phyloP scores from a whole-genome alignment of 352 stramenopile genomes.

The Globisporangium spinosum region DNA sequence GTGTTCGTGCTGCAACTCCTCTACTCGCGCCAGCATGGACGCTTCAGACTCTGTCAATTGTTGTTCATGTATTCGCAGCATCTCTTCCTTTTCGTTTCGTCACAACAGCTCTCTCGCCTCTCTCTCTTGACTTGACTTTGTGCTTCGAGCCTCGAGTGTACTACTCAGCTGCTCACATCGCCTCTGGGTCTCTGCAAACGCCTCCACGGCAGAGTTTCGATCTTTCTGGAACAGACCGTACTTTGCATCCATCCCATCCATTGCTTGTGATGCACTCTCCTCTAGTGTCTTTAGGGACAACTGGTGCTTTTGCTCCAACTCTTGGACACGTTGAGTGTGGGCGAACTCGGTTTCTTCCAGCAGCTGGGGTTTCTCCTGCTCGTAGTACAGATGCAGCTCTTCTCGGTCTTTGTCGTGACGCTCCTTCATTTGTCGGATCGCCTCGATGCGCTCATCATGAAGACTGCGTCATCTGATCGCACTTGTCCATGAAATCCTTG shows the following conservation, averaged over 20 bases:
- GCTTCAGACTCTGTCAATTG: slow-evolving; percentile 7
- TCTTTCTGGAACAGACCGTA: slow-evolving; percentile 2
- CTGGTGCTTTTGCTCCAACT: slow-evolving; percentile 29
- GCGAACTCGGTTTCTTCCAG: slow-evolving; percentile 41
- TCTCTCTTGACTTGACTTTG: not conserved
- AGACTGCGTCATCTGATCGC: slow-evolving; percentile 55
- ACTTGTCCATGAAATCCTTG: slow-evolving; percentile 52
- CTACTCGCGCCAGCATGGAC: not conserved
- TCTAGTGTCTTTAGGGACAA: slow-evolving; percentile 21
- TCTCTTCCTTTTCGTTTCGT: slow-evolving; percentile 7
- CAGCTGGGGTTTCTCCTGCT: slow-evolving; percentile 56
- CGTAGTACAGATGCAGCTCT: slow-evolving; percentile 46
- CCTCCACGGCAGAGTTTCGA: not conserved
- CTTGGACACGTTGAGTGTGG: slow-evolving; percentile 25
- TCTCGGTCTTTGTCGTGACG: slow-evolving; percentile 45
- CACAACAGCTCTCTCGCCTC: not conserved
- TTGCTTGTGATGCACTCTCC: not conserved
- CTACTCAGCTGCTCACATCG: slow-evolving; percentile 8
- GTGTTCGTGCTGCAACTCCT: slow-evolving; percentile 5
- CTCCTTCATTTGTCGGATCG: slow-evolving; percentile 40
- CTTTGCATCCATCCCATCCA: not conserved
- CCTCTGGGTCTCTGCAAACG: slow-evolving; percentile 5
- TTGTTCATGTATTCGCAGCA: not conserved
- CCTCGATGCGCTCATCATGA: slow-evolving; percentile 41
- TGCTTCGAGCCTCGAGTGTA: not conserved